Conservation (phyloP, 495 filamentous ascomycete species). For the Hypomontagnella monticulosa region DNA sequence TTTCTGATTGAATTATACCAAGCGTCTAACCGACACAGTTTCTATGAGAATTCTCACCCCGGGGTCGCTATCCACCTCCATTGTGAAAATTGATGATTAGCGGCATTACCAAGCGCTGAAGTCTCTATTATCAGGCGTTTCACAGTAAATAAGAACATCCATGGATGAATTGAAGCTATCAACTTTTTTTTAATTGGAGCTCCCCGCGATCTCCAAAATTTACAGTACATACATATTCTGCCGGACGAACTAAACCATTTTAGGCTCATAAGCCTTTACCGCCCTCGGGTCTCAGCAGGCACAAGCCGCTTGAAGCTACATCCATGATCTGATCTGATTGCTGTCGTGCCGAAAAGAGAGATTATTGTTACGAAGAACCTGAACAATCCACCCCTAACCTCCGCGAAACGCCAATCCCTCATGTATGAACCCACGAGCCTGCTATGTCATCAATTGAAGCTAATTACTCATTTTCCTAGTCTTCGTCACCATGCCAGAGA, state of each 20-base stretch:
- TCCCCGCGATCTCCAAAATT: constrained; percentile 46
- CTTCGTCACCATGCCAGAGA: constrained; percentile 53
- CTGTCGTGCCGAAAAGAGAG: constrained; percentile 28
- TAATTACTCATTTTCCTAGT: constrained; percentile 22
- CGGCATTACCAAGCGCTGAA: constrained; percentile 31
- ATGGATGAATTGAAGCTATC: constrained; percentile 23
- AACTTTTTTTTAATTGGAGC: constrained; percentile 39
- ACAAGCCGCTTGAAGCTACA: constrained; percentile 20
- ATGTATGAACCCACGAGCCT: constrained; percentile 19
- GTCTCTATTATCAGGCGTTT: background rate
- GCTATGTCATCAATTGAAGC: constrained; percentile 8
- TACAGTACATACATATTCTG: constrained; percentile 47
- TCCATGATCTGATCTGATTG: constrained; percentile 22
- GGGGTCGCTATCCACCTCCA: constrained; percentile 40
- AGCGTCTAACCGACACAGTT: background rate
- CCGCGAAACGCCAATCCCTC: constrained; percentile 12
- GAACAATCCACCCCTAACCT: constrained; percentile 13
- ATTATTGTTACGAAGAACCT: constrained; percentile 12
- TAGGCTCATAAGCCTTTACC: constrained; percentile 38
- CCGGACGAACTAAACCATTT: constrained; percentile 37
- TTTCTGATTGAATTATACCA: constrained; percentile 2
- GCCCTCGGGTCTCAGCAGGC: constrained; percentile 46
- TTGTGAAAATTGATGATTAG: constrained; percentile 31
- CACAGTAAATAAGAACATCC: background rate
- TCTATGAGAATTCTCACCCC: constrained; percentile 23